A percentile compares a stretch with the other conserved stretches of the same genome.
phyloP scores from a whole-genome alignment of 2,329 filamentous ascomycete genomes.

The Penicillium sp. region DNA sequence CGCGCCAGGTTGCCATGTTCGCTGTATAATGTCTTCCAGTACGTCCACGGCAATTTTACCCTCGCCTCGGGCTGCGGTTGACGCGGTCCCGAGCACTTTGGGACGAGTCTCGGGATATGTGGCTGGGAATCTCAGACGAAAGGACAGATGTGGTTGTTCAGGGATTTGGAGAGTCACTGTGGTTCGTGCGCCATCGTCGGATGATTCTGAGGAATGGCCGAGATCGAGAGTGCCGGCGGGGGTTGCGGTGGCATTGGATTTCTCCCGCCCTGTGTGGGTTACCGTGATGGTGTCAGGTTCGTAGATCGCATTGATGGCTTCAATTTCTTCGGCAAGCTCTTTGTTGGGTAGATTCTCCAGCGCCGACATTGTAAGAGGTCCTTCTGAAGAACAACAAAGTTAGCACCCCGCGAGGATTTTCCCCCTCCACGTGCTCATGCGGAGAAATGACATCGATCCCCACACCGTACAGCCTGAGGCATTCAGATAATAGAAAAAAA shows the following conservation, averaged over 20 bases:
- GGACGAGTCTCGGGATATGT: constrained; percentile 72
- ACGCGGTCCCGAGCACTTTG: constrained; percentile 69
- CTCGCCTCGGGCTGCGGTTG: constrained; percentile 65
- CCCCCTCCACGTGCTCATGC: constrained; percentile 6
- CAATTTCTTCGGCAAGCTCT: constrained; percentile 44
- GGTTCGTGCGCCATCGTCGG: constrained; percentile 23
- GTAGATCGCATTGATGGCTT: constrained; percentile 54
- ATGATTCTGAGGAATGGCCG: constrained; percentile 14
- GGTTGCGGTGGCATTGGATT: constrained; percentile 17
- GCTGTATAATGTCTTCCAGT: constrained; percentile 59
- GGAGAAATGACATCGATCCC: constrained; percentile 11
- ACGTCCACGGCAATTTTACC: constrained; percentile 65
- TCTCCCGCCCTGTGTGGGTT: constrained; percentile 18
- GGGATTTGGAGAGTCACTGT: constrained; percentile 62
- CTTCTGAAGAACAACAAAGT: no score
- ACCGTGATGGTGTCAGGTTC: constrained; percentile 56
- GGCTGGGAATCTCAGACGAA: constrained; percentile 59
- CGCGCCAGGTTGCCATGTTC: constrained; percentile 64
- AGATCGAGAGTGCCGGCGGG: constrained; percentile 25
- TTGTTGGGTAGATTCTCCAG: constrained; percentile 26
- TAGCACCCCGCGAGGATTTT: constrained; percentile 1
- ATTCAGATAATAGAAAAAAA: neutral
- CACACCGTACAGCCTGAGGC: constrained; percentile 14
- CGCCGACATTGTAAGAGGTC: constrained; percentile 11
- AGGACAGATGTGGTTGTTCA: constrained; percentile 43